Evolutionary conservation across 345 rosid genomes (phyloP).

Genomic region (Pseudoturritis turrita): DNA sequence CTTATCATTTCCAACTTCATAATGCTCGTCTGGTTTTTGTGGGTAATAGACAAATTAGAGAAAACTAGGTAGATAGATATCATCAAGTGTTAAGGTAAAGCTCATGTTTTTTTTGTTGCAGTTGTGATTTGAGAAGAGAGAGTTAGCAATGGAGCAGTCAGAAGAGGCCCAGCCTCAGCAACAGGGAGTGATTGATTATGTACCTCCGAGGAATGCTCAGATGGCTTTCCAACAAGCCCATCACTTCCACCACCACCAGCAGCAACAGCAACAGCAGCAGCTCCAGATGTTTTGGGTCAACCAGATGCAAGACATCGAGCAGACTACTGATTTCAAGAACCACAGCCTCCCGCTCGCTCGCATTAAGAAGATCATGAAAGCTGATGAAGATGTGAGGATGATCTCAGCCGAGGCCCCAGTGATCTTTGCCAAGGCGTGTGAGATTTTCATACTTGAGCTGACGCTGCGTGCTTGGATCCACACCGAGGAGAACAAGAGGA

Average conservation of each 20-base stretch:
- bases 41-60: too few species aligned
- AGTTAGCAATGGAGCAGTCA: slow-evolving; percentile 21
- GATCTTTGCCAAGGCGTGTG: slow-evolving; percentile 59
- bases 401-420: slow-evolving; percentile 59
- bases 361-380: slow-evolving; percentile 64
- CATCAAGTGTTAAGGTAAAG: too few species aligned
- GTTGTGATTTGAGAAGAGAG: not conserved
- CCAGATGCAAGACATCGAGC: slow-evolving; percentile 57
- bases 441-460: slow-evolving; percentile 52
- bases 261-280: slow-evolving; percentile 47
- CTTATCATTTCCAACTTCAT: too few species aligned
- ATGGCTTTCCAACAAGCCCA: slow-evolving; percentile 53
- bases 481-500: slow-evolving; percentile 57
- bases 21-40: too few species aligned
- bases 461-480: slow-evolving; percentile 59
- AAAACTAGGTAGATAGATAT: too few species aligned
- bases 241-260: slow-evolving; percentile 49
- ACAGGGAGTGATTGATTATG: slow-evolving; percentile 47
- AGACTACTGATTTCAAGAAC: slow-evolving; percentile 48
- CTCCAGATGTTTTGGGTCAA: slow-evolving; percentile 54
- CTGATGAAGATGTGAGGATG: slow-evolving; percentile 59
- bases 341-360: slow-evolving; percentile 56
- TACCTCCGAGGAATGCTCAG: slow-evolving; percentile 29
- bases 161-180: slow-evolving; percentile 25
- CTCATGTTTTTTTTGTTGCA: not conserved